Base-by-base conservation (phyloP, 1,139 yeast species). In the Torulaspora globosa region DNA sequence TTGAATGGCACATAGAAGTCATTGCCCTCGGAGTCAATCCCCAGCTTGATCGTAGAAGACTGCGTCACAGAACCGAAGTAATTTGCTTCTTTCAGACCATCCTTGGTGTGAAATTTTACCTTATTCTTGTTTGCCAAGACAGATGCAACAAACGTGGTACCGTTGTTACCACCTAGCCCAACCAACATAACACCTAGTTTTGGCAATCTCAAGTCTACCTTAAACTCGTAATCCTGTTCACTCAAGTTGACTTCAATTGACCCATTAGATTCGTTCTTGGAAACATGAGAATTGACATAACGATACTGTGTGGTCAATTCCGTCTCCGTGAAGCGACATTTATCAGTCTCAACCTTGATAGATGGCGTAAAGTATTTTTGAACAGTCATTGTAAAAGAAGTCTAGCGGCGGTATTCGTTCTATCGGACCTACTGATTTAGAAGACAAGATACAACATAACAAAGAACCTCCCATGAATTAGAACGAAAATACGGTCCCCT, bases 11-110 rank as follows among this genome's bases (percentile, higher is more conserved):
- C 95, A 65, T 85, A 89, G 33, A 87, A 86, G 64, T 90, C 97
- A 59, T 83, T 81, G 47, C 96, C 96, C 53, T 76, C 75, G 26
- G 68, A 57, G 65, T 89, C 96, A 52, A 89, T 79, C 61, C 97
- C 97, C 43, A 90, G 77, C 71, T 89, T 89, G 58, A 90, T 73
- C 37, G 97, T 90, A 23, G 96, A 82, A 28, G 95, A 73, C 73
- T 90, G 97, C 47, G 97, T 90, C 49, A 90, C 96, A n/a, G 96
- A 87, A 49, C 97, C 97, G 59, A 79, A 89, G 70, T 89, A 89
- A 71, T 89, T 89, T 52, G 96, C 88, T 65, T 83, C 80, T 44
- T 81, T 76, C 37, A 73, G 74, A 47, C 96, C 95, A 15, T 50
- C 85, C 72, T 88, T 88, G 62, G 85, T 89, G 63, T 86, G 81